Percentiles rank a stretch among this genome's conserved stretches.
These are phyloP conservation scores for Malania oleifera DNA, from an alignment of 164 flowering plant species.

Conservation along the genomic window DNA sequence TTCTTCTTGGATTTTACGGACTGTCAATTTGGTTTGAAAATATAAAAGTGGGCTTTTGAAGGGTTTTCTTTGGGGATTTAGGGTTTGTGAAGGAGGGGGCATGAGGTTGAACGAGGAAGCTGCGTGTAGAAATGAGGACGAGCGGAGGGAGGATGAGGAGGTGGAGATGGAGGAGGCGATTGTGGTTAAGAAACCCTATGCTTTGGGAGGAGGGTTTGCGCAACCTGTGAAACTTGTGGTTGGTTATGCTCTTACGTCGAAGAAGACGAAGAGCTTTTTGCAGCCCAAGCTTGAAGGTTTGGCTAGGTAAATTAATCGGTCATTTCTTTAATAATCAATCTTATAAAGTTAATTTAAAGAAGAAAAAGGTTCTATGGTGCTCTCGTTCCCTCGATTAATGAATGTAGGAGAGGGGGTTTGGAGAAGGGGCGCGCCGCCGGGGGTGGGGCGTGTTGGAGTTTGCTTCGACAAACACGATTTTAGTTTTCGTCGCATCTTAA, in stretches of 20 bases:
- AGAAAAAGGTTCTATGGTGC: too few species aligned
- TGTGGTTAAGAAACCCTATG: constrained; percentile 9
- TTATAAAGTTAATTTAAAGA: too few species aligned
- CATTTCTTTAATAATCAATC: background rate
- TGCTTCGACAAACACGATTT: too few species aligned
- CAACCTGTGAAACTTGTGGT: constrained; percentile 37
- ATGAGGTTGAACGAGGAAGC: constrained; percentile 46
- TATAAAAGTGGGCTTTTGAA: background rate
- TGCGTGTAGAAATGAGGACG: constrained; percentile 8
- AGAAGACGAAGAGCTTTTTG: constrained; percentile 68
- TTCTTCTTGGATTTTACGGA: background rate
- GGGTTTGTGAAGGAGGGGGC: constrained; percentile 6
- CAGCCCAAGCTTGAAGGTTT: constrained; percentile 53
- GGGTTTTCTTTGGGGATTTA: background rate
- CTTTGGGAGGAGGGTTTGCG: constrained; percentile 15
- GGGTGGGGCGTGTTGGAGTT: too few species aligned
- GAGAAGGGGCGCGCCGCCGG: too few species aligned
- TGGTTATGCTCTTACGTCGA: constrained; percentile 61
- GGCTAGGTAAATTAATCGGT: constrained; percentile 40
- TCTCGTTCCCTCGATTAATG: too few species aligned
- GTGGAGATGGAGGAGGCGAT: constrained; percentile 15
- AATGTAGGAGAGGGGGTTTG: too few species aligned
- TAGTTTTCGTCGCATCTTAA: too few species aligned
- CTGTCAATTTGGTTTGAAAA: background rate
- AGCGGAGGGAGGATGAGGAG: constrained; percentile 18